Evolutionary conservation across 345 rosid species (phyloP).

Genomic region (Populus tremula): DNA sequence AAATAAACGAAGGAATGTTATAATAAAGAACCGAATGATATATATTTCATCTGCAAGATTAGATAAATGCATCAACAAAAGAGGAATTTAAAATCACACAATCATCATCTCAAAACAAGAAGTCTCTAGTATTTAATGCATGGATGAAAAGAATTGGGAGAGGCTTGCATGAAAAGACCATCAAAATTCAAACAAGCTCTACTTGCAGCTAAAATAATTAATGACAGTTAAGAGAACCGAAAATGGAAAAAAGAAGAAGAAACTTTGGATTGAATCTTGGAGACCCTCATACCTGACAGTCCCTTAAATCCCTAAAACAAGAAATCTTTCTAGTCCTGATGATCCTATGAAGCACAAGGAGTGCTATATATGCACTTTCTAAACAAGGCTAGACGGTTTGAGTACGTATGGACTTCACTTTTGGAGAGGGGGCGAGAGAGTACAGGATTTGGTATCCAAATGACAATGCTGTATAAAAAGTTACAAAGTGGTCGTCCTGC

Average conservation of each 20-base stretch:
- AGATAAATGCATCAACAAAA: background rate
- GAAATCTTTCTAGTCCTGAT: conserved; percentile 2
- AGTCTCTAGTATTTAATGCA: background rate
- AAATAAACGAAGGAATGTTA: background rate
- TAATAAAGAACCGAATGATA: background rate
- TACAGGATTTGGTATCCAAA: background rate
- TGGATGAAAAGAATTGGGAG: background rate
- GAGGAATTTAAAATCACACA: background rate
- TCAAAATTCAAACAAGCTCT: background rate
- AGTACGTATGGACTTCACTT: background rate
- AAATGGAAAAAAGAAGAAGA: background rate
- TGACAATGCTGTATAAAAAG: background rate
- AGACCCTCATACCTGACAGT: conserved; percentile 32
- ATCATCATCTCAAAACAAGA: background rate
- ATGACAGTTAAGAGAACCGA: conserved; percentile 19
- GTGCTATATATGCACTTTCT: background rate
- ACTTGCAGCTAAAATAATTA: background rate
- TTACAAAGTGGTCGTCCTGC: background rate
- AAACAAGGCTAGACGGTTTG: background rate
- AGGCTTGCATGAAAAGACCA: background rate
- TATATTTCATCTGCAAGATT: background rate
- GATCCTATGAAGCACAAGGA: background rate
- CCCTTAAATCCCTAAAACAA: conserved; percentile 30
- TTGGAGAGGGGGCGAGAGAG: conserved; percentile 1
- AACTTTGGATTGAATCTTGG: background rate